phyloP scores from a whole-genome alignment of 73 alveolate genomes.

The Loxodes magnus region DNA sequence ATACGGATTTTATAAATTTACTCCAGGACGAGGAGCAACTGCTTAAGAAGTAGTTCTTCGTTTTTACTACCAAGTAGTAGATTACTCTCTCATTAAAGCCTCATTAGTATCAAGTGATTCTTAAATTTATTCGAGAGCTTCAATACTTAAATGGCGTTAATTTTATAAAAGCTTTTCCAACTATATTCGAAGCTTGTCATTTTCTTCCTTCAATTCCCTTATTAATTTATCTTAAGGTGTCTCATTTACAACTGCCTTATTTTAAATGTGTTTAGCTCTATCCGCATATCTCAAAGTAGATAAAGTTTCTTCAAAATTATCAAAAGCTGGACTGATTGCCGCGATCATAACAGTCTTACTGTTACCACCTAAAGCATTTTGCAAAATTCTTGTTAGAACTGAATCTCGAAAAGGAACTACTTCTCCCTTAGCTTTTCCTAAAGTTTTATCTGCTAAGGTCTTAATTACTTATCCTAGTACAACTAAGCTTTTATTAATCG shows the following conservation, averaged over 20 bases:
- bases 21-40: conserved; percentile 21
- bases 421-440: conserved; percentile 70
- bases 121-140: conserved; percentile 40
- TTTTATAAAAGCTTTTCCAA: conserved; percentile 16
- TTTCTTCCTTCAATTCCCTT: conserved; percentile 74
- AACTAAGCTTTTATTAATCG: conserved; percentile 83
- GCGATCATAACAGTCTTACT: conserved; percentile 97
- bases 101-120: conserved; percentile 45
- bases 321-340: conserved; percentile 96
- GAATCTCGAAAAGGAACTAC: conserved; percentile 97
- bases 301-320: conserved; percentile 96
- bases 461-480: conserved; percentile 89
- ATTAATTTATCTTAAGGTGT: conserved; percentile 76
- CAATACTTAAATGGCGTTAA: conserved; percentile 24
- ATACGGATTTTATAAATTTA: conserved; percentile 54
- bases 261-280: conserved; percentile 85
- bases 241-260: conserved; percentile 86
- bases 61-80: conserved; percentile 51
- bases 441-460: conserved; percentile 84
- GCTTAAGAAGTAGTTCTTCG: conserved; percentile 42
- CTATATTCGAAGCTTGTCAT: conserved; percentile 50
- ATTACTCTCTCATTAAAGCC: conserved; percentile 32
- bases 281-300: conserved; percentile 97
- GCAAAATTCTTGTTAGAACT: conserved; percentile 91
- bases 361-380: conserved; percentile 97